These are phyloP conservation scores for Podochytrium sp. DNA, from an alignment of 192 early-diverging fungal genomes.

Conservation along the genomic window DNA sequence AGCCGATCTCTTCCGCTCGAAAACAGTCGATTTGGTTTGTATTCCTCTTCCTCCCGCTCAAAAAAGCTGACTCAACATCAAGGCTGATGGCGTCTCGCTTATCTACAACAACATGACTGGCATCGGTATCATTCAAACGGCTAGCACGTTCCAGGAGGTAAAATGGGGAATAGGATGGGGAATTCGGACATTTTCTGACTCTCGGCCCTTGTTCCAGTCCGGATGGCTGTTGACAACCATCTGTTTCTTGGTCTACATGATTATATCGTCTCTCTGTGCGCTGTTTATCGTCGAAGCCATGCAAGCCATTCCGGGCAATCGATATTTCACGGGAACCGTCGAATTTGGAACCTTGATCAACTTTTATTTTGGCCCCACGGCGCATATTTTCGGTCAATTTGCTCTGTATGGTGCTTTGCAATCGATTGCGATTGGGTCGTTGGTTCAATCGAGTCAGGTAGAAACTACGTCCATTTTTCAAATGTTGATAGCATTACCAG, in stretches of 20 bases:
- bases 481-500: slow-evolving; percentile 35
- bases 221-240: slow-evolving; percentile 30
- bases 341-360: slow-evolving; percentile 64
- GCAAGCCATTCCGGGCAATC: slow-evolving; percentile 64
- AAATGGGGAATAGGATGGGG: too few relatives aligned
- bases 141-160: slow-evolving; percentile 27
- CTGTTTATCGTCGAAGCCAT: slow-evolving; percentile 65
- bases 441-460: slow-evolving; percentile 53
- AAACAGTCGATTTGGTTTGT: too few relatives aligned
- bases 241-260: slow-evolving; percentile 39
- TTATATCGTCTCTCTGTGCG: slow-evolving; percentile 49
- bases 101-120: slow-evolving; percentile 36
- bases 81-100: slow-evolving; percentile 17
- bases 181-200: neutral
- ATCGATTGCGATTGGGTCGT: slow-evolving; percentile 47
- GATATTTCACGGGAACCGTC: slow-evolving; percentile 58
- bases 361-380: slow-evolving; percentile 55
- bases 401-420: slow-evolving; percentile 55
- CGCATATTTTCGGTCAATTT: slow-evolving; percentile 53
- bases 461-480: neutral
- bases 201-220: neutral
- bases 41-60: too few relatives aligned
- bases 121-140: slow-evolving; percentile 19
- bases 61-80: too few relatives aligned
- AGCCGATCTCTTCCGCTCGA: too few relatives aligned